Base-by-base conservation (phyloP, 345 rosid species). In the Citrus sp. region DNA sequence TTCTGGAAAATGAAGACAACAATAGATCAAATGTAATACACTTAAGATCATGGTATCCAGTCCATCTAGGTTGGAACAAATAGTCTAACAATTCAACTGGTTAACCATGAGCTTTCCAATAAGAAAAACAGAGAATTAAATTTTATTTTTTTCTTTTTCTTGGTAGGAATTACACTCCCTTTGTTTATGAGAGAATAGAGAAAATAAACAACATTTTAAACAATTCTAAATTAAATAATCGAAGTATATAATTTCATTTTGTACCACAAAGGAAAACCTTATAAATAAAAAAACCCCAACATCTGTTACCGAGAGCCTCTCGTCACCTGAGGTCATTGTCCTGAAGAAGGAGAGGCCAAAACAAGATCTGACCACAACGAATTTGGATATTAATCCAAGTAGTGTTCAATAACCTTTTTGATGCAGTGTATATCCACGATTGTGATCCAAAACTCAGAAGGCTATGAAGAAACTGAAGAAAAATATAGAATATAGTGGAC, bases 291-390 rank as follows among this genome's bases (percentile, higher is more conserved):
- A 70, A 75, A 59, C 37, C 66, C 68, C 67, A 22, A 64, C 16
- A 80, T 37, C 64, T 46, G 32, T 30, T 46, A 70, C 35, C 19
- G 6, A 64, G 5, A 65, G 55, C 46, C 27, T 35, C 21, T 27
- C 71, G 78, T 87, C 84, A 96, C 99, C 92, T 90, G 73, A 76
- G 76, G 72, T 89, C 87, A 77, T 82, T 86, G 72, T 89, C 88
- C 61, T 84, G 88, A 79, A 91, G 95, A 80, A 90, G 77, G 74
- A 91, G 70, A 7, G 97, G 92, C 99, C 98, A 94, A 82, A 92
- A 88, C 74, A 90, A 83, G 81, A 94, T 88, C 89, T 94, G 95
- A 85, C 83, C 82, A 80, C 88, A 85, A 76, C 89, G 89, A 72
- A 89, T 56, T 75, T 78, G 88, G 78, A 93, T 74, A 82, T 88